Percentiles rank a stretch among this genome's conserved stretches.
These are phyloP conservation scores for Epichloe elymi DNA, from an alignment of 2,329 filamentous ascomycete genomes.

Conservation along the genomic window DNA sequence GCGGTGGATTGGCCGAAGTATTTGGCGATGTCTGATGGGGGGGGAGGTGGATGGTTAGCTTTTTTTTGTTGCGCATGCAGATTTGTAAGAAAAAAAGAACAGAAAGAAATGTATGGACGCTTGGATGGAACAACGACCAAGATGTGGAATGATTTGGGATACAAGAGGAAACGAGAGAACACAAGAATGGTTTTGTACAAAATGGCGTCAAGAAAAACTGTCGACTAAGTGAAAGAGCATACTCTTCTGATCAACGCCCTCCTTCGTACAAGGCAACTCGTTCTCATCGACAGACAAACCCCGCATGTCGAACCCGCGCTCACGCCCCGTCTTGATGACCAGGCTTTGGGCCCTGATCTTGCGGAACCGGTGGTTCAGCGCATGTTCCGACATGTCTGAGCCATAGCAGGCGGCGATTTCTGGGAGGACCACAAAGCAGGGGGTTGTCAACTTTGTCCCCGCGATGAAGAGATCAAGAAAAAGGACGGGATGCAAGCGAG, in stretches of 20 bases:
- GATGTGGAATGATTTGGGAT: not conserved
- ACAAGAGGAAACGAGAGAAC: not conserved
- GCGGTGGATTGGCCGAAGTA: slow-evolving; percentile 46
- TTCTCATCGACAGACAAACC: slow-evolving; percentile 24
- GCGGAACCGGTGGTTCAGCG: slow-evolving; percentile 39
- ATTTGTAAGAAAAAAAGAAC: not conserved
- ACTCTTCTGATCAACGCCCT: slow-evolving; percentile 28
- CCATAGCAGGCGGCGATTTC: slow-evolving; percentile 35
- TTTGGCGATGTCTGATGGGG: slow-evolving; percentile 40
- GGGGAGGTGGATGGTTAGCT: slow-evolving; percentile 3
- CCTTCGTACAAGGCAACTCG: slow-evolving; percentile 24
- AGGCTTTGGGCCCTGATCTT: slow-evolving; percentile 29
- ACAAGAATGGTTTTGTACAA: not conserved
- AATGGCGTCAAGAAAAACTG: not conserved
- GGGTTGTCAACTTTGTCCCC: slow-evolving; percentile 18
- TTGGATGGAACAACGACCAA: not conserved
- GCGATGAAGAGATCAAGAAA: not conserved
- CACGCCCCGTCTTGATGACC: slow-evolving; percentile 23
- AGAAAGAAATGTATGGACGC: not conserved
- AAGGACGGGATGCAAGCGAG: not conserved
- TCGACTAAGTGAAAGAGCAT: slow-evolving; percentile 11
- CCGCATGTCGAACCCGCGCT: slow-evolving; percentile 27
- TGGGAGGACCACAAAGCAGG: slow-evolving; percentile 14
- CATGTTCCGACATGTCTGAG: slow-evolving; percentile 33
- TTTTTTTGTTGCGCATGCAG: not conserved